phyloP scores from a whole-genome alignment of 176 grass and related monocot species.

The Avena insularis region DNA sequence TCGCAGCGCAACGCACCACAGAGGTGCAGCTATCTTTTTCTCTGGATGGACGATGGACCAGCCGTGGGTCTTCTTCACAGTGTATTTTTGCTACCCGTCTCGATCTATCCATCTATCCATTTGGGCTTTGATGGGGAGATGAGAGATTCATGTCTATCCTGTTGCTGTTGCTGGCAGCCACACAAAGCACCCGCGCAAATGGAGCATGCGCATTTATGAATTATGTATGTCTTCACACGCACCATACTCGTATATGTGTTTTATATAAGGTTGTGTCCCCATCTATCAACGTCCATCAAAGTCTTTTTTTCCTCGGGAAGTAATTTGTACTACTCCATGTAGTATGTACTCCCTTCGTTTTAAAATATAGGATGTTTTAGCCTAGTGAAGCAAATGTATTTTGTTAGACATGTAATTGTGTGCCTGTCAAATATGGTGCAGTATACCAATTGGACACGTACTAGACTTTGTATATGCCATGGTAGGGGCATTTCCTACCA shows the following conservation, averaged over 20 bases:
- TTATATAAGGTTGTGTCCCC: constrained; percentile 13
- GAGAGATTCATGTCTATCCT: constrained; percentile 43
- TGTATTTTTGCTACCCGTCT: not conserved
- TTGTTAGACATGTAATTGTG: too few relatives aligned
- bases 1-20: too few relatives aligned
- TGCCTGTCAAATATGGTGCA: too few relatives aligned
- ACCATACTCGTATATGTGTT: not conserved
- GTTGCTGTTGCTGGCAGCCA: not conserved
- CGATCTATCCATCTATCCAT: not conserved
- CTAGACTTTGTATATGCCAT: too few relatives aligned
- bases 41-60: not conserved
- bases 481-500: too few relatives aligned
- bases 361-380: too few relatives aligned
- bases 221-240: not conserved
- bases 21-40: not conserved
- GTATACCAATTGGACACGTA: too few relatives aligned
- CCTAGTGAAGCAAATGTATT: too few relatives aligned
- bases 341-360: too few relatives aligned
- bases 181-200: constrained; percentile 6
- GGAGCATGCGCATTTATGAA: not conserved
- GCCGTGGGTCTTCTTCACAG: not conserved
- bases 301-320: not conserved
- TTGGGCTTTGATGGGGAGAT: not conserved
- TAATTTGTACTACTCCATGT: too few relatives aligned
- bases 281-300: not conserved